A percentile compares a stretch with the other conserved stretches of the same genome.
Conservation (phyloP, 208 protist genomes). For the Leishmania gerbilli region DNA sequence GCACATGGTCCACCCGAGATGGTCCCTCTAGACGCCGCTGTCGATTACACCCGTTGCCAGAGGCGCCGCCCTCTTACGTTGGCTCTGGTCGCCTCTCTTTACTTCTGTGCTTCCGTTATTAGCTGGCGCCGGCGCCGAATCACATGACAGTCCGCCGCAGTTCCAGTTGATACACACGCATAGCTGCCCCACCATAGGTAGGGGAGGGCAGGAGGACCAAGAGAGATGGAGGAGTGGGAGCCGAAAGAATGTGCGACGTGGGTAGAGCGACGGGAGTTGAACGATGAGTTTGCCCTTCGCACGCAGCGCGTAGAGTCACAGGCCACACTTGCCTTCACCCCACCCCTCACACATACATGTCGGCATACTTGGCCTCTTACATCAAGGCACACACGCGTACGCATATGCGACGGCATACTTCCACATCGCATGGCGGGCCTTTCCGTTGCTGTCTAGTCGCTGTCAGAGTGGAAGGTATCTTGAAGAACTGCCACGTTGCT, state of each 20-base stretch:
- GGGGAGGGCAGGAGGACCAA: background rate
- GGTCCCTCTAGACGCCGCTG: background rate
- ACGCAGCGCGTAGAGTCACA: background rate
- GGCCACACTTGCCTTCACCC: background rate
- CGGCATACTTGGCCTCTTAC: background rate
- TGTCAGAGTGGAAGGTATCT: constrained; percentile 35
- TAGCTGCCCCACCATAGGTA: background rate
- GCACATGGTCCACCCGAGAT: background rate
- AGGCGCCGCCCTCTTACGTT: background rate
- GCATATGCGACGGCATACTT: background rate
- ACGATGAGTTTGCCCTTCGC: background rate
- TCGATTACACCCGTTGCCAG: background rate
- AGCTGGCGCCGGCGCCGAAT: background rate
- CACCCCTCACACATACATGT: background rate
- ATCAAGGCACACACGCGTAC: background rate
- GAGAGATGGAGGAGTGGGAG: background rate
- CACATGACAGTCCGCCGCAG: background rate
- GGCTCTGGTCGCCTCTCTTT: background rate
- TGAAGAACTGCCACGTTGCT: constrained; percentile 32
- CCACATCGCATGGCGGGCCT: background rate
- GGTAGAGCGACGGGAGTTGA: background rate
- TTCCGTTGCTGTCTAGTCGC: constrained; percentile 18
- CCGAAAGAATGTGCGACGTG: background rate
- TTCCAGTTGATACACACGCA: background rate
- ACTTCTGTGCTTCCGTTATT: background rate